Conservation (phyloP, 768 basidiomycete species). For the Gloeophyllum trabeum region DNA sequence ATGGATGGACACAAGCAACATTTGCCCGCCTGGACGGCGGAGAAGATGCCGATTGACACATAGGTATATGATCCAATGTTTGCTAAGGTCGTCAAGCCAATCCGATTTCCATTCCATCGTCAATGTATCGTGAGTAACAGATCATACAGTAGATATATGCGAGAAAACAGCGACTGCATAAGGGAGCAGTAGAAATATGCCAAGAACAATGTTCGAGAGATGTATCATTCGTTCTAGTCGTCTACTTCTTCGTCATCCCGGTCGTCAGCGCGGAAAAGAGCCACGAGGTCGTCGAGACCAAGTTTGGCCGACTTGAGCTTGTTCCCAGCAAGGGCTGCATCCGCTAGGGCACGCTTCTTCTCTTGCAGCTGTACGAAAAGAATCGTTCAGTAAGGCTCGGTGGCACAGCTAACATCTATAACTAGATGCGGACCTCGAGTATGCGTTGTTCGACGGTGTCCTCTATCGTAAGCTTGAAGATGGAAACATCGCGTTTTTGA, state of each 20-base stretch:
- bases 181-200: too few species aligned
- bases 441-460: constrained; percentile 86
- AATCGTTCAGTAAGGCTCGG: constrained; percentile 6
- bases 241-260: constrained; percentile 49
- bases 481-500: constrained; percentile 77
- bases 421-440: constrained; percentile 44
- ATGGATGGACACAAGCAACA: too few species aligned
- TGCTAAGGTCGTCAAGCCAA: too few species aligned
- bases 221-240: too few species aligned
- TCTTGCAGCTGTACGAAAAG: constrained; percentile 57
- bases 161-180: too few species aligned
- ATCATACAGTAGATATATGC: too few species aligned
- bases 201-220: too few species aligned
- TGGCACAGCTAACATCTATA: neutral
- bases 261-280: constrained; percentile 54
- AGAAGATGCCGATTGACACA: too few species aligned
- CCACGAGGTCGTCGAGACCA: constrained; percentile 77
- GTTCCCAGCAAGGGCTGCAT: constrained; percentile 80
- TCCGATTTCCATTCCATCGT: too few species aligned
- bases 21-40: too few species aligned
- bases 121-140: too few species aligned
- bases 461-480: constrained; percentile 82
- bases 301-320: constrained; percentile 80
- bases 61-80: too few species aligned
- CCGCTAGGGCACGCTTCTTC: constrained; percentile 78